Evolutionary conservation across 2,329 filamentous ascomycete genomes (phyloP).

Genomic region (Sarocladiaceae sp.): DNA sequence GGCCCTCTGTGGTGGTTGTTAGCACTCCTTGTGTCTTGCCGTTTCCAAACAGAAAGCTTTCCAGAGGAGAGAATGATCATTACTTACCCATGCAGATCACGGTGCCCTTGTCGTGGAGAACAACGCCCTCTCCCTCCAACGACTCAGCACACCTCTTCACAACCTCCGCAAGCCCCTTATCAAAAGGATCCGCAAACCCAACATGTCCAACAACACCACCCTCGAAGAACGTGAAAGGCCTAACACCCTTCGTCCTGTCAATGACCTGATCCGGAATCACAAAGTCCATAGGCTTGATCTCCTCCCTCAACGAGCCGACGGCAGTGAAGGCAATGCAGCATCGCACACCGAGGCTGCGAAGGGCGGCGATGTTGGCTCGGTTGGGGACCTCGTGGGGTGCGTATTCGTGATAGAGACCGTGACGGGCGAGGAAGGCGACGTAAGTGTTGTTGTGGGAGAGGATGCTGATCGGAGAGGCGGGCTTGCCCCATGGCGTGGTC

Average conservation of each 20-base stretch:
- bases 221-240: constrained; percentile 95
- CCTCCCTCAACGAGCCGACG: constrained; percentile 86
- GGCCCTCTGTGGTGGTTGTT: constrained; percentile 65
- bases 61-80: not conserved
- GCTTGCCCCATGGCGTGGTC: constrained; percentile 82
- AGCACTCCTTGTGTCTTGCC: not conserved
- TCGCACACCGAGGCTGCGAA: constrained; percentile 83
- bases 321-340: constrained; percentile 92
- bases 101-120: constrained; percentile 77
- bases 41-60: too few species aligned
- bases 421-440: constrained; percentile 90
- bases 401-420: constrained; percentile 82
- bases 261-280: constrained; percentile 95
- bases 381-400: constrained; percentile 93
- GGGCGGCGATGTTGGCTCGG: constrained; percentile 96
- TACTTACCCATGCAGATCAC: constrained; percentile 84
- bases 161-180: constrained; percentile 69
- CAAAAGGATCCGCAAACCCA: constrained; percentile 94
- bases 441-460: constrained; percentile 79
- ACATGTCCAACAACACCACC: constrained; percentile 89
- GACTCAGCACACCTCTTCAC: constrained; percentile 71
- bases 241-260: constrained; percentile 91
- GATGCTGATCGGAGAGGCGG: constrained; percentile 74
- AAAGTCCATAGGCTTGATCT: constrained; percentile 94
- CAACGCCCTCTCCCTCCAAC: constrained; percentile 79